Evolutionary conservation across 2,329 filamentous ascomycete species (phyloP), one percentile per base, ranked within the genome.

Genomic region (Colletotrichum spinosum): DNA sequence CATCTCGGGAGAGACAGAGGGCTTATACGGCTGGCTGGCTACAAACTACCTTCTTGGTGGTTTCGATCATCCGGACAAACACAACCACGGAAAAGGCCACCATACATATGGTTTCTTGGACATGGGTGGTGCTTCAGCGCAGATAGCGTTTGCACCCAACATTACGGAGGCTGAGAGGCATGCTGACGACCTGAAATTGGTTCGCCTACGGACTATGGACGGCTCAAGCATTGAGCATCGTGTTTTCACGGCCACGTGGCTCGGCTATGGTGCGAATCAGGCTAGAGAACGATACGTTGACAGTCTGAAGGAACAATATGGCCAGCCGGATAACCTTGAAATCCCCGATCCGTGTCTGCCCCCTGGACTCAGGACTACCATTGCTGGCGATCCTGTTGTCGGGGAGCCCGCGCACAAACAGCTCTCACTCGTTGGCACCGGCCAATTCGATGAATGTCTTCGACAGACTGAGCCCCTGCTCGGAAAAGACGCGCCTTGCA

Each of bases 141-240:
- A 99, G 79, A 98, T 99, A 73, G 96, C 97, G 0, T 99, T 99
- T 77, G 95, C 94, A 2, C 96, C 96, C 1, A 99, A 99, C 77
- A 81, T 86, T 4, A 98, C 96, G 1, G 96, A 99, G 76, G 90
- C 94, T 2, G 87, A 90, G 72, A 96, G 94, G 74, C 97, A 99
- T 76, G 90, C 93, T 0, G 87, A 97, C 68, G 94, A 98, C 74
- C 81, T 99, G 60, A 97, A 94, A 69, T 78, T 98, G 12, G 80
- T 99, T 64, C 90, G 96, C 53, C 81, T 99, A 79, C 88, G 97
- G 68, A 96, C 90, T 3, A 79, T 98, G 17, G 90, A 96, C 74
- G 96, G 96, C 9, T 83, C 87, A 1, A 79, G 90, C 0, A 80
- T 89, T 52, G 96, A 99, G 74, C 92, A 97, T 79, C 90, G 88